A percentile compares a stretch with the other conserved stretches of the same genome.
Evolutionary conservation across 441 rosid species (phyloP).

Genomic region (Gossypium lobatum): DNA sequence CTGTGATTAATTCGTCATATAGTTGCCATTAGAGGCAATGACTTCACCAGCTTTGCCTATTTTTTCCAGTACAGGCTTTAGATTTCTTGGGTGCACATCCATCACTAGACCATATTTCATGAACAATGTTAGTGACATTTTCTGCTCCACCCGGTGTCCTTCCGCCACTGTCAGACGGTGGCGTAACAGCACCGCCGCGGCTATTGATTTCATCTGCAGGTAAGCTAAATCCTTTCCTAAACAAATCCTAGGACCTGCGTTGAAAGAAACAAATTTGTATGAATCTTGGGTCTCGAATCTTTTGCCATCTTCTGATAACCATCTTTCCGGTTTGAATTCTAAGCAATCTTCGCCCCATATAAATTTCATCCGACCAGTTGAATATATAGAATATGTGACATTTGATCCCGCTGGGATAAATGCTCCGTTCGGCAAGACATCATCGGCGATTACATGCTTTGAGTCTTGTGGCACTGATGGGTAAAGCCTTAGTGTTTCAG

Average conservation of each 20-base stretch:
- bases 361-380: slow-evolving; percentile 55
- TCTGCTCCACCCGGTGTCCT: slow-evolving; percentile 77
- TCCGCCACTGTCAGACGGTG: slow-evolving; percentile 48
- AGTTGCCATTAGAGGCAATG: background rate
- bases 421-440: slow-evolving; percentile 55
- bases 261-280: slow-evolving; percentile 59
- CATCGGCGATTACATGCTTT: slow-evolving; percentile 55
- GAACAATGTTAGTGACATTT: slow-evolving; percentile 82
- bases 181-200: slow-evolving; percentile 53
- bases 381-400: slow-evolving; percentile 69
- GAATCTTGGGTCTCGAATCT: slow-evolving; percentile 32
- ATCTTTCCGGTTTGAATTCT: slow-evolving; percentile 72
- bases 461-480: slow-evolving; percentile 91
- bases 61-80: slow-evolving; percentile 31
- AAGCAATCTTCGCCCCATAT: slow-evolving; percentile 74
- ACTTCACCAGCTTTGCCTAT: slow-evolving; percentile 4
- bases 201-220: slow-evolving; percentile 75
- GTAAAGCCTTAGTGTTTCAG: slow-evolving; percentile 71
- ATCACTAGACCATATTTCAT: slow-evolving; percentile 73
- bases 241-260: slow-evolving; percentile 81
- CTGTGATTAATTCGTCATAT: slow-evolving; percentile 9
- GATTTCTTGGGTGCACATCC: slow-evolving; percentile 46
- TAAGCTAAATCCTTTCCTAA: slow-evolving; percentile 81
- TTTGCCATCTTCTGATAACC: slow-evolving; percentile 44
- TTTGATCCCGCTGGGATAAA: slow-evolving; percentile 63